These are phyloP conservation scores for Pseudoscleropodium purum DNA, from an alignment of 225 moss, liverwort and hornwort species.

Conservation along the genomic window DNA sequence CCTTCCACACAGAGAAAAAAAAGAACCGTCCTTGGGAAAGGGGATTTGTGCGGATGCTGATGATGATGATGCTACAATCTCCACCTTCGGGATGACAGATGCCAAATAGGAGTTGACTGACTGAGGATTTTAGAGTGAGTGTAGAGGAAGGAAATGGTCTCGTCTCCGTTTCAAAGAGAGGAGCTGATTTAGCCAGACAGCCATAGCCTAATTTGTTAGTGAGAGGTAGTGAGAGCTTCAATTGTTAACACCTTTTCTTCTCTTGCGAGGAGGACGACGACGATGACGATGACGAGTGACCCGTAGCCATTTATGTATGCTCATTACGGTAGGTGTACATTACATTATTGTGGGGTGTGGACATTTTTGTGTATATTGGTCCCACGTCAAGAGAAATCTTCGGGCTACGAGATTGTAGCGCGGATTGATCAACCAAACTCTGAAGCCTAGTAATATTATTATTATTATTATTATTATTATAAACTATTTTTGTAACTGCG, in stretches of 20 bases:
- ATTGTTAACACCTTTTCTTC: not conserved
- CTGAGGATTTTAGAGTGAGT: not conserved
- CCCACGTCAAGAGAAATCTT: constrained; percentile 9
- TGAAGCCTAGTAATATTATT: not conserved
- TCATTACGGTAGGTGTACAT: constrained; percentile 33
- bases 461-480: not conserved
- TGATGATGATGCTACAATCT: not conserved
- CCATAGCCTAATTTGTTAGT: not conserved
- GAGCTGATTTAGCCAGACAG: not conserved
- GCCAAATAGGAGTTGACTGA: not conserved
- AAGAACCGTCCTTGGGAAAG: not conserved
- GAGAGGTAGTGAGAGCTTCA: not conserved
- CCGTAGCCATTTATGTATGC: constrained; percentile 19
- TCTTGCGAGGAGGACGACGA: not conserved
- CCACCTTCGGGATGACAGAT: constrained; percentile 4
- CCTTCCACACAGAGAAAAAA: not conserved
- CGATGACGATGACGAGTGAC: not conserved
- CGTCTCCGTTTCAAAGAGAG: not conserved
- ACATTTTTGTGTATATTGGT: constrained; percentile 61
- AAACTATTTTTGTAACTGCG: not conserved
- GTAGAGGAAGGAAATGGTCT: constrained; percentile 1
- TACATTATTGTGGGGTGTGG: constrained; percentile 42
- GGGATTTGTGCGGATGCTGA: not conserved
- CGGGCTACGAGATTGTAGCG: constrained; percentile 33
- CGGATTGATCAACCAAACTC: not conserved